Base-by-base conservation (phyloP, 2,329 filamentous ascomycete species). In the Fusarium longipes region DNA sequence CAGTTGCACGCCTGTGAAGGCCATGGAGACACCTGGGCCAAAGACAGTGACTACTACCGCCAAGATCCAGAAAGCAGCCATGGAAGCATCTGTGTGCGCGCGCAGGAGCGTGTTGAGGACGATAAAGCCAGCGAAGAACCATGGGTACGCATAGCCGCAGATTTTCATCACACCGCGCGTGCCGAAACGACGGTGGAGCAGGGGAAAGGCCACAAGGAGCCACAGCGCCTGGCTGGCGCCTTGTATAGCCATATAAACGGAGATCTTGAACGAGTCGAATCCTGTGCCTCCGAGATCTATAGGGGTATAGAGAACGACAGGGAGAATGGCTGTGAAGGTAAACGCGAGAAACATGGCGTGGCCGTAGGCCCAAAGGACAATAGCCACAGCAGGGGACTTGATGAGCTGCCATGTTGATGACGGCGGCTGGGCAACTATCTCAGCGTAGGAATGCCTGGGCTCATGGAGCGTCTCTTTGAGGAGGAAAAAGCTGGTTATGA, bases 1-100 rank as follows among this genome's bases (percentile, higher is more conserved):
- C 10, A 95, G 86, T 80, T 94, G 91, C 1, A 89, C 84, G 3
- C 83, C 88, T 1, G 90, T 93, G 73, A 91, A 91, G 3, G 84
- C 82, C 90, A 92, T 93, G 47, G 83, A 84, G 0, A 92, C 86
- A 2, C 88, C 87, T 14, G 84, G 84, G 0, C 89, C 89, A 10
- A 79, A 11, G 0, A 91, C n/a, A 0, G 81, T 78, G 12, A 89
- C 75, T 11, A 77, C 48, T 1, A 78, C 65, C 1, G 70, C 74
- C 1, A 78, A 4, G 4, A 84, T 73, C 87, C 90, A 93, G 74
- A 93, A 92, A 0, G 76, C 63, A 0, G 73, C 76, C 3, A 75
- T 71, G 1, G 81, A 67, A 0, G 74, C 73, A 0, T 73, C 75
- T 17, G 79, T 78, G 11, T 79, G 80, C 18, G 79, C 48, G 4